Evolutionary conservation across 371 early-diverging fungal genomes (phyloP).

Genomic region (Amoeboaphelidium protococcarum): DNA sequence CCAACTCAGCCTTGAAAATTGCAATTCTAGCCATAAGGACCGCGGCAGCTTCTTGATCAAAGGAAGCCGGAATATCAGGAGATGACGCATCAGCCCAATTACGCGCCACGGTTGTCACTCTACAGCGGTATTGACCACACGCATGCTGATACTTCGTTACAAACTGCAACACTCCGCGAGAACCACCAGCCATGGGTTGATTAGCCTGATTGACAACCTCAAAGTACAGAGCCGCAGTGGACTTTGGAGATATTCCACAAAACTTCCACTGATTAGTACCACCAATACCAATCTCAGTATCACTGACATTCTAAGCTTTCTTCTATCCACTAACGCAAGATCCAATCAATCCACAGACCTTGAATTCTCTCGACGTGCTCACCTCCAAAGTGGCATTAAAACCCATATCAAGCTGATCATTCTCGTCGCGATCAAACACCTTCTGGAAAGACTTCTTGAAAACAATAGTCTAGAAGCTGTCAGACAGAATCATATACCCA

Average conservation of each 20-base stretch:
- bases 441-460: slow-evolving; percentile 90
- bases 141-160: slow-evolving; percentile 86
- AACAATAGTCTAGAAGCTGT: slow-evolving; percentile 81
- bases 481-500: slow-evolving; percentile 86
- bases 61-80: slow-evolving; percentile 65
- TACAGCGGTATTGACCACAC: slow-evolving; percentile 59
- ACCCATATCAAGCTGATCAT: slow-evolving; percentile 70
- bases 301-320: slow-evolving; percentile 70
- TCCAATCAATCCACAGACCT: slow-evolving; percentile 86
- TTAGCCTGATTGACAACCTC: slow-evolving; percentile 72
- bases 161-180: slow-evolving; percentile 76
- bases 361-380: slow-evolving; percentile 72
- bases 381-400: slow-evolving; percentile 97
- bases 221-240: slow-evolving; percentile 74
- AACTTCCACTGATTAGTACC: slow-evolving; percentile 85
- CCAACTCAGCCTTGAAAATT: slow-evolving; percentile 84
- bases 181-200: slow-evolving; percentile 27
- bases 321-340: slow-evolving; percentile 70
- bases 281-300: slow-evolving; percentile 92
- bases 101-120: slow-evolving; percentile 85
- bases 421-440: slow-evolving; percentile 64
- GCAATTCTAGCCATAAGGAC: slow-evolving; percentile 97
- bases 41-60: slow-evolving; percentile 98
- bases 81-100: slow-evolving; percentile 68
- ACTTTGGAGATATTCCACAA: slow-evolving; percentile 57